These are phyloP conservation scores for Yarrowia hollandica DNA, from an alignment of 805 yeast species.

Conservation along the genomic window DNA sequence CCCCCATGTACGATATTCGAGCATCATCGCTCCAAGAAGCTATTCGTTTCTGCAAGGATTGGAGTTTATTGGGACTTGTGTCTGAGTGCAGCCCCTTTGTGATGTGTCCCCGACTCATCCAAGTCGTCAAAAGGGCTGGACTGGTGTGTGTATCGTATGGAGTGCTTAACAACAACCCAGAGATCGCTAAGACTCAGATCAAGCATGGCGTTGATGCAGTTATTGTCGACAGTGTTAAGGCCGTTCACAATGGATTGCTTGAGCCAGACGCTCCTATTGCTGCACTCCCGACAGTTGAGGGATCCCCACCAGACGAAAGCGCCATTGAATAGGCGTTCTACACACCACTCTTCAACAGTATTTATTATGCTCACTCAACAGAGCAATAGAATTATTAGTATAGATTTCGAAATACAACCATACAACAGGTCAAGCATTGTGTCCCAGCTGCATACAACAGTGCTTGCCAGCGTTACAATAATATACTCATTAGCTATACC, in stretches of 20 bases:
- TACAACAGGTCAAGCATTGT: too few relatives aligned
- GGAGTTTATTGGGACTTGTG: constrained; percentile 91
- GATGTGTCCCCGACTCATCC: constrained; percentile 84
- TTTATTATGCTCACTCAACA: constrained; percentile 25
- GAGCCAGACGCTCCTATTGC: neutral
- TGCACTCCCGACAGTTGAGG: constrained; percentile 15
- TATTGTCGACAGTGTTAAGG: constrained; percentile 92
- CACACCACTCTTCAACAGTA: constrained; percentile 9
- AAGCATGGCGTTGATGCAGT: constrained; percentile 97
- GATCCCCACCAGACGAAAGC: constrained; percentile 14
- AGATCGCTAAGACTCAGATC: constrained; percentile 79
- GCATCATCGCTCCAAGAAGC: constrained; percentile 89
- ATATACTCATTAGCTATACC: constrained; percentile 14
- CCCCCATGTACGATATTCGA: constrained; percentile 82
- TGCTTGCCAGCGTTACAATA: too few relatives aligned
- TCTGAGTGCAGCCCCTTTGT: constrained; percentile 84
- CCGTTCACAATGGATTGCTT: constrained; percentile 76
- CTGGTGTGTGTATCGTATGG: constrained; percentile 94
- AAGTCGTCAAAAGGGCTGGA: constrained; percentile 88
- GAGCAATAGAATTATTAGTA: constrained; percentile 22
- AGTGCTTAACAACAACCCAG: constrained; percentile 77
- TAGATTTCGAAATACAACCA: too few relatives aligned
- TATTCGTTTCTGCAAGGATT: constrained; percentile 81
- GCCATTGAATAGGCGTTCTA: neutral
- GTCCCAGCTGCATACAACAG: too few relatives aligned